phyloP scores from a whole-genome alignment of 2,329 filamentous ascomycete genomes.

The Coniochaeta sp. region DNA sequence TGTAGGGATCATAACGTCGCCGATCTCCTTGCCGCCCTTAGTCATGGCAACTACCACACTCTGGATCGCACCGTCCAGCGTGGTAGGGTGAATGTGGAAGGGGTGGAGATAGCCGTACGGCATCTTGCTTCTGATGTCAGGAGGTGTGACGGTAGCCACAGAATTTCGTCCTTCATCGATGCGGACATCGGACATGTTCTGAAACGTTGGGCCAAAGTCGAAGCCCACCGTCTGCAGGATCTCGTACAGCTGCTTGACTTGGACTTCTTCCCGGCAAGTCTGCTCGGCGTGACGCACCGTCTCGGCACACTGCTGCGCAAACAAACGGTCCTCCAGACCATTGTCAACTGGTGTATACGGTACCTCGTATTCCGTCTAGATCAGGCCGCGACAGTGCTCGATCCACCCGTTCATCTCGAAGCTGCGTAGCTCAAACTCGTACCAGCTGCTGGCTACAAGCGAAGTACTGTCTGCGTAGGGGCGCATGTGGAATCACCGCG shows the following conservation, averaged over 20 bases:
- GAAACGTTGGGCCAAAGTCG: not conserved
- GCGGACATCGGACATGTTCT: not conserved
- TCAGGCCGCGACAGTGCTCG: not conserved
- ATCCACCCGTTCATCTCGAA: not conserved
- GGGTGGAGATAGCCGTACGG: not conserved
- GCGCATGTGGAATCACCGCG: too few relatives aligned
- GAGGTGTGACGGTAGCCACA: not conserved
- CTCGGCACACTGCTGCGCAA: not conserved
- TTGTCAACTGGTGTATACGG: not conserved
- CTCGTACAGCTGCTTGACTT: not conserved
- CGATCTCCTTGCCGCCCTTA: not conserved
- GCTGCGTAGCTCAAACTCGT: not conserved
- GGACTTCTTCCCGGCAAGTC: not conserved
- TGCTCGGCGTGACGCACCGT: not conserved
- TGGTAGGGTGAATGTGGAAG: not conserved
- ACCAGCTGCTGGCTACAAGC: not conserved
- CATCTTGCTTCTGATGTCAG: not conserved
- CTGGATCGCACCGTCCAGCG: not conserved
- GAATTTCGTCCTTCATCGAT: not conserved
- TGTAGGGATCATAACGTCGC: not conserved
- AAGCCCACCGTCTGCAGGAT: not conserved
- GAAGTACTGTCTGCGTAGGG: not conserved
- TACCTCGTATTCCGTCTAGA: not conserved
- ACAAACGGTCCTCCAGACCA: not conserved
- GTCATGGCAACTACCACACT: not conserved